phyloP scores from a whole-genome alignment of 257 asterid genomes.

The Penstemon davidsonii region DNA sequence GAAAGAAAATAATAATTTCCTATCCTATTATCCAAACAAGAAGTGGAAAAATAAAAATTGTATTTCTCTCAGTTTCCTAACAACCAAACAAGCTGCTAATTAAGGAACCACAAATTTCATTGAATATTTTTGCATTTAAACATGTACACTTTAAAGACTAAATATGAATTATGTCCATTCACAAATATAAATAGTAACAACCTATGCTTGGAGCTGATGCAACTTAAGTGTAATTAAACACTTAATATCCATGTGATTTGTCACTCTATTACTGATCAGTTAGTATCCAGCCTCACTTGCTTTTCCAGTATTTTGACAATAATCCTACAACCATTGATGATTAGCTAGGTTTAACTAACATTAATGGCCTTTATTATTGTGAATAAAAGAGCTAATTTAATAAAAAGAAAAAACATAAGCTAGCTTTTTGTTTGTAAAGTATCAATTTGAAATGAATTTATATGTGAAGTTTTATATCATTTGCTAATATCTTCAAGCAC shows the following conservation, averaged over 20 bases:
- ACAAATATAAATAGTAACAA: background rate
- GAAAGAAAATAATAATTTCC: too few species aligned
- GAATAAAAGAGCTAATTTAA: background rate
- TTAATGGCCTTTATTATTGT: background rate
- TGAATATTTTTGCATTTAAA: too few species aligned
- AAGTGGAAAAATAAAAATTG: too few species aligned
- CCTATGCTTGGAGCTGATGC: background rate
- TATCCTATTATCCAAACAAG: too few species aligned
- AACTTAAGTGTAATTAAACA: background rate
- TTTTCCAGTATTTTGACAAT: slow-evolving; percentile 25
- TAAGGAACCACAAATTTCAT: too few species aligned
- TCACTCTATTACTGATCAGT: slow-evolving; percentile 21
- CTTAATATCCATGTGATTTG: slow-evolving; percentile 24
- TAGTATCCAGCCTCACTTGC: background rate
- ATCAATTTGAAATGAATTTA: background rate
- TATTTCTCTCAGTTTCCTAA: too few species aligned
- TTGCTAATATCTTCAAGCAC: slow-evolving; percentile 8
- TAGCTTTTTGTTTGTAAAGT: background rate
- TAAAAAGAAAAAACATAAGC: background rate
- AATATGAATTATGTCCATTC: background rate
- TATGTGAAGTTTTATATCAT: background rate
- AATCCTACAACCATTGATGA: background rate
- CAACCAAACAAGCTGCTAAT: too few species aligned
- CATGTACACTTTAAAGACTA: too few species aligned
- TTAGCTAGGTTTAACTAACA: background rate